Conservation (phyloP, 2,329 filamentous ascomycete species). For the Coniosporium tulheliwenetii region DNA sequence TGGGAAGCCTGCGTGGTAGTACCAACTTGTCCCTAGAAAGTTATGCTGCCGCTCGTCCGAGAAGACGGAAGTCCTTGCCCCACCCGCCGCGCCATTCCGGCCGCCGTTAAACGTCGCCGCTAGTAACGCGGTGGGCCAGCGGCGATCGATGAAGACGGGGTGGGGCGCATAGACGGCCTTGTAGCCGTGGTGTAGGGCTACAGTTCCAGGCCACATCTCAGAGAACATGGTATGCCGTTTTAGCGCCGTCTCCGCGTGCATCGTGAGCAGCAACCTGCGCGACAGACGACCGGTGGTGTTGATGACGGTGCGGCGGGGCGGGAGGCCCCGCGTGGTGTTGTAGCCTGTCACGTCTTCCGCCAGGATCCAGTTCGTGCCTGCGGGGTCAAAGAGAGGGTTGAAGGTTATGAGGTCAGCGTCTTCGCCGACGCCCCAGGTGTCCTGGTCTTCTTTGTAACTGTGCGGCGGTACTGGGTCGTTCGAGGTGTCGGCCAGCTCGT, state of each 20-base stretch:
- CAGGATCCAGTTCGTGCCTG: slow-evolving; percentile 58
- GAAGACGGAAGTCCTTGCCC: slow-evolving; percentile 32
- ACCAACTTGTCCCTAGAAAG: slow-evolving; percentile 37
- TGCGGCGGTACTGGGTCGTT: slow-evolving; percentile 37
- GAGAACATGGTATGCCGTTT: slow-evolving; percentile 58
- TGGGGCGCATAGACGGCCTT: slow-evolving; percentile 56
- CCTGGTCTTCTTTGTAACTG: slow-evolving; percentile 37
- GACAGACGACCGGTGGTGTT: slow-evolving; percentile 57
- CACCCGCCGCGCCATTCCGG: slow-evolving; percentile 32
- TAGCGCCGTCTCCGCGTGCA: slow-evolving; percentile 60
- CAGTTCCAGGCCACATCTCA: slow-evolving; percentile 62
- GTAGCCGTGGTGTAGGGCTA: slow-evolving; percentile 59
- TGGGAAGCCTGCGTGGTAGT: slow-evolving; percentile 36
- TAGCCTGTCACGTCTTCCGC: slow-evolving; percentile 57
- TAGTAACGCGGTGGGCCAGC: slow-evolving; percentile 38
- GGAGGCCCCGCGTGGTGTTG: slow-evolving; percentile 27
- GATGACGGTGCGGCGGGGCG: slow-evolving; percentile 55
- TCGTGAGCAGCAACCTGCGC: slow-evolving; percentile 48
- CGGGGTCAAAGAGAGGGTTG: slow-evolving; percentile 60
- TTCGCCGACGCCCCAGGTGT: slow-evolving; percentile 53
- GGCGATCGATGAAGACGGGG: slow-evolving; percentile 39
- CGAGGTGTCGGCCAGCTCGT: slow-evolving; percentile 19
- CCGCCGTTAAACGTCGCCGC: slow-evolving; percentile 41
- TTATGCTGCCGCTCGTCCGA: slow-evolving; percentile 36
- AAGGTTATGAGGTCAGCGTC: slow-evolving; percentile 63